These are phyloP conservation scores for Diddensiella caesifluorescens DNA, from an alignment of 805 yeast species.

Conservation along the genomic window DNA sequence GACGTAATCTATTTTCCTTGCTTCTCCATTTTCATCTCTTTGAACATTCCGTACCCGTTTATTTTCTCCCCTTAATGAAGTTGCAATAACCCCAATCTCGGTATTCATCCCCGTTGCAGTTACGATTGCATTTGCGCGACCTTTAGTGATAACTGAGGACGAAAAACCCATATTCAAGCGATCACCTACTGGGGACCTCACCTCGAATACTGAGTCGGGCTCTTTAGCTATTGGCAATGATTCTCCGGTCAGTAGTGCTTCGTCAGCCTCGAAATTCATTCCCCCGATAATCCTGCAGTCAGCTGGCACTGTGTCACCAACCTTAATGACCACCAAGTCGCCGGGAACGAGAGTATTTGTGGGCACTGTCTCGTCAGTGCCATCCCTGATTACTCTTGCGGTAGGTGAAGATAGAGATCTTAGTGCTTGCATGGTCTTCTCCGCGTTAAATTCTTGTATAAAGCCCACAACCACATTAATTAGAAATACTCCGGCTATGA, in stretches of 20 bases:
- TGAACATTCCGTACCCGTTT: conserved; percentile 5
- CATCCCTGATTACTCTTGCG: conserved; percentile 61
- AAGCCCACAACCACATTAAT: conserved; percentile 65
- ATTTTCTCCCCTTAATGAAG: conserved; percentile 41
- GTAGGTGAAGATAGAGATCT: conserved; percentile 63
- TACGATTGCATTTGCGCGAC: conserved; percentile 67
- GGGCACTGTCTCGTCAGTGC: conserved; percentile 50
- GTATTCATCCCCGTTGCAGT: conserved; percentile 64
- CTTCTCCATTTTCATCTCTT: conserved; percentile 40
- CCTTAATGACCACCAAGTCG: conserved; percentile 55
- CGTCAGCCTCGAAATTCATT: conserved; percentile 66
- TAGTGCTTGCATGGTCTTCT: conserved; percentile 72
- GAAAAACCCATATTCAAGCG: conserved; percentile 66
- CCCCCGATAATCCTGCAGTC: conserved; percentile 55
- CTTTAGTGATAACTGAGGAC: conserved; percentile 66
- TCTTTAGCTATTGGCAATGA: conserved; percentile 59
- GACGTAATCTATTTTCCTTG: conserved; percentile 41
- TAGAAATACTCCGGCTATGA: conserved; percentile 59
- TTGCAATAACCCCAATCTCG: conserved; percentile 71
- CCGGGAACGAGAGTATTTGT: conserved; percentile 58
- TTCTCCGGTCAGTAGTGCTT: conserved; percentile 62
- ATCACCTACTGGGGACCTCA: conserved; percentile 61
- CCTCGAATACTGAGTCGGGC: conserved; percentile 37
- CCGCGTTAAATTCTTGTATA: conserved; percentile 67
- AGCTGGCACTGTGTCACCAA: conserved; percentile 75